Conservation (phyloP, 2,329 filamentous ascomycete species). For the Pseudogymnoascus sp. region DNA sequence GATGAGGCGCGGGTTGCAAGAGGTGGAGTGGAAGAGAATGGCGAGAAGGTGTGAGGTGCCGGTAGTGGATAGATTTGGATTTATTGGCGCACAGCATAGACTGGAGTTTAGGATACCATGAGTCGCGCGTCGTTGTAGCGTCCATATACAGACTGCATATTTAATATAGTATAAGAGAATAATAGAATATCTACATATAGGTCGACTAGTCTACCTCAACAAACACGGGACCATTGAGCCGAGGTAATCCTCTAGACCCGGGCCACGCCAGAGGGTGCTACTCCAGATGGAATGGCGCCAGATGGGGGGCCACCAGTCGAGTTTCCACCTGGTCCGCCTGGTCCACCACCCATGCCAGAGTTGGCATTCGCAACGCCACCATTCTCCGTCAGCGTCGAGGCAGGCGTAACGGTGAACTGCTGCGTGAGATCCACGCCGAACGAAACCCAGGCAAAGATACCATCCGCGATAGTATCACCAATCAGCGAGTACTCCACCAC, state of each 20-base stretch:
- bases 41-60: neutral
- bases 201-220: neutral
- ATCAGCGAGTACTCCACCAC: slow-evolving; percentile 49
- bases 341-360: neutral
- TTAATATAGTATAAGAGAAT: neutral
- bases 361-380: neutral
- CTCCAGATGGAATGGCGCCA: neutral
- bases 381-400: neutral
- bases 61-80: neutral
- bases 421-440: slow-evolving; percentile 34
- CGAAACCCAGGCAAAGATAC: slow-evolving; percentile 47
- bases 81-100: neutral
- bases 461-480: slow-evolving; percentile 41
- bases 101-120: neutral
- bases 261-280: neutral
- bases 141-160: neutral
- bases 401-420: neutral
- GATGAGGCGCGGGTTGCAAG: neutral
- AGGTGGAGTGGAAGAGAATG: neutral
- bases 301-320: neutral
- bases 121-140: neutral
- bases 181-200: neutral
- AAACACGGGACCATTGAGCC: neutral
- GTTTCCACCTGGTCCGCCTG: neutral
- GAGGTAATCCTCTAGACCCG: neutral